Base-by-base conservation (phyloP, 208 protist genomes). In the Trypanosoma brucei region DNA sequence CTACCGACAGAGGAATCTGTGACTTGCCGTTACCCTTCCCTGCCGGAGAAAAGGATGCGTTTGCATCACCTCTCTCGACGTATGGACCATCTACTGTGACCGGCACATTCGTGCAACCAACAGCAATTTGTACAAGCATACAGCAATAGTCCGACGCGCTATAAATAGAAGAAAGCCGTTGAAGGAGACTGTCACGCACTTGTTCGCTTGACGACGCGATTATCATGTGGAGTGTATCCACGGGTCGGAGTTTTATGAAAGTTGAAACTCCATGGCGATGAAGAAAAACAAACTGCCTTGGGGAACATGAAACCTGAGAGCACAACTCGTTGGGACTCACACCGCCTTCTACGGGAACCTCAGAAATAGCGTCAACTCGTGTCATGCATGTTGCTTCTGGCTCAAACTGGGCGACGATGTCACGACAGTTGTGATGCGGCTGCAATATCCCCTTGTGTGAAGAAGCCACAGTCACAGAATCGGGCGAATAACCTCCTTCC, bases 101-200 rank as follows among this genome's bases (percentile, higher is more conserved):
- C 39, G 62, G 58, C 1, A 75, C 52, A 59, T 68, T 76, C 58
- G 62, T 76, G 42, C 61, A 68, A 11, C 82, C 85, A 33, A 75
- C 68, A 35, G 85, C 90, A 46, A 96, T 78, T 62, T 96, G 90
- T n/a, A 96, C 62, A 52, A 96, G 85, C 90, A 96, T 96, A 22
- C 81, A 76, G 34, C 73, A 82, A 62, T 93, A 93, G 67, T 96
- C 90, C 5, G 80, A 60, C 1, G 75, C 60, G 48, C 66, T 84
- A 72, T 86, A 87, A 46, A 79, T 65, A 33, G 76, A 70, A n/a
- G 81, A 70, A 77, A 95, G 93, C 35, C 85, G 79, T 42, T 82
- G 62, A 36, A 93, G 83, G 13, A 96, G 72, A 42, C 59, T 52
- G 6, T 89, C 86, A 22, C 84, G 78, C 56, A 63, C 75, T 13